Base-by-base conservation (phyloP, 305 asterid genomes). In the Fraxinus floribunda region DNA sequence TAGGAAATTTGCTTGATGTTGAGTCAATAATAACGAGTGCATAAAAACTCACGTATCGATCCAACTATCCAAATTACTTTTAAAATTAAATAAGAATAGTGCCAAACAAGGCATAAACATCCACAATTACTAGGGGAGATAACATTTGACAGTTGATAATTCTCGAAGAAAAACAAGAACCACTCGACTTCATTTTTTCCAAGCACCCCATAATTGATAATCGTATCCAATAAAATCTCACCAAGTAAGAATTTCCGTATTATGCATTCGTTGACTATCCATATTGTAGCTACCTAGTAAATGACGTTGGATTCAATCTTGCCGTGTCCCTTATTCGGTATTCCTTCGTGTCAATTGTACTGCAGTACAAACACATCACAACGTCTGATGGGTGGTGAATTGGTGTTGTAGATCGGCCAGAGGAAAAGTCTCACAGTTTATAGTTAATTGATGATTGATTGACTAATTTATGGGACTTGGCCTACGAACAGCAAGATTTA, bases 391-490 rank as follows among this genome's bases (percentile, higher is more conserved):
- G 32, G 49, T 76, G 80, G 72, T 24, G 36, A 7, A 46, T 62
- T 35, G 76, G 80, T 20, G 34, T 78, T 49, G 57, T 79, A 85
- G 87, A 81, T 85, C 87, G 75, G 87, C 76, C 62, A 4, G 38
- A 35, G 24, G 75, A 76, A 13, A 78, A 49, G 30, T 80, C 75
- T 80, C 46, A 20, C 57, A 24, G 55, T 55, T 38, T 36, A 39
- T 78, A 71, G 80, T 73, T 75, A 18, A 44, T 74, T 44, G 68
- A 79, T 71, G 44, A 38, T 7, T 62, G 26, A 3, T 20, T 62
- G 71, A 62, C 71, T 22, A 7, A 62, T 24, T 57, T 74, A 92
- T 88, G 94, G 92, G 91, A 79, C 84, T 81, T 46, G 76, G 82
- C 86, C 76, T 81, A 22, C 81, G 92, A 82, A 78, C 91, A 34